Evolutionary conservation across 352 stramenopile species (phyloP), one percentile per base, ranked within the genome.

Genomic region (Halophytophthora polymorphica): DNA sequence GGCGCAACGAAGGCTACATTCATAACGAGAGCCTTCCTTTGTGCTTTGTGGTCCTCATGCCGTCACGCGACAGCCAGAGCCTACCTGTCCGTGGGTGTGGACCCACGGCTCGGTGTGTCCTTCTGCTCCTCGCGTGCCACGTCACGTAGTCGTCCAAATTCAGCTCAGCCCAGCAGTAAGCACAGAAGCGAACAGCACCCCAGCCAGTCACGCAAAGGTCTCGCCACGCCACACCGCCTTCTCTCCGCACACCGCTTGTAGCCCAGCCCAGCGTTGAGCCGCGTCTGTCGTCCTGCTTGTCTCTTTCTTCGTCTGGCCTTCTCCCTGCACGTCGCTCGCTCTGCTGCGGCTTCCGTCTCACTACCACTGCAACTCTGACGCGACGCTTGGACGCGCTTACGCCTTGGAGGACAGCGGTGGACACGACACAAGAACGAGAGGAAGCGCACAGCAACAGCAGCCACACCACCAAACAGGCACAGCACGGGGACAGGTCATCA

Each of bases 361-460:
- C 4, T 31, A 4, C 25, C 25, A 8, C 25, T 31, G 8, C 4
- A 31, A 8, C 25, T 14, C 38, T 65, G 86, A 86, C 48, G 75
- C 73, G 33, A 66, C 66, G 53, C 75, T 75, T 61, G 78, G 78
- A n/a, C 73, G 78, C 64, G 66, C 75, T 77, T 84, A 55, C 56
- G 64, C 71, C 78, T 88, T 79, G 60, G 52, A 56, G 43, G 58
- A 34, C 50, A 66, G 36, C 39, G 33, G 53, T 38, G 47, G 43
- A 56, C 36, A 60, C 14, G 35, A 71, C 54, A 60, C 54, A 60
- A 56, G 58, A 60, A 69, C 43, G 34, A 70, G 29, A 64, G 57
- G 44, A 68, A 50, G 56, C 39, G 58, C 49, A 38, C 33, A 38
- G 15, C 56, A 58, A 22, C 31, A 41, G 56, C 38, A 45, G 15